A percentile compares a stretch with the other conserved stretches of the same genome.
phyloP scores from a whole-genome alignment of 148 eudicot species.

The Talinum fruticosum region DNA sequence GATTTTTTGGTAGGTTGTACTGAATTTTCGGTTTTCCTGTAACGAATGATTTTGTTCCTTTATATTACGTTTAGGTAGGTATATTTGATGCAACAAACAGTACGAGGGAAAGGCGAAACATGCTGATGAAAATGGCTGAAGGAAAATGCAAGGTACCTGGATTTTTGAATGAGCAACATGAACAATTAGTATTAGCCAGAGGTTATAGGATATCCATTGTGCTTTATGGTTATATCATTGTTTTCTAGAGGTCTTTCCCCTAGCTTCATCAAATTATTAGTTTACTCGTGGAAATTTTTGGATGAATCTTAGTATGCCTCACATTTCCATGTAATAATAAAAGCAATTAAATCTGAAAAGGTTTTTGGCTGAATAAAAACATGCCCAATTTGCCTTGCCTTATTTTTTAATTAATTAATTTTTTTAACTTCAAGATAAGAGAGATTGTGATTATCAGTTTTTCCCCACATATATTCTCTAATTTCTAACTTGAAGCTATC shows the following conservation, averaged over 20 bases:
- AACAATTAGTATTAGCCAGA: neutral
- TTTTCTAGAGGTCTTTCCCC: too few relatives aligned
- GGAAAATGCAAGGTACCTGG: constrained; percentile 91
- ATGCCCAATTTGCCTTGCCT: neutral
- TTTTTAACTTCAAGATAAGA: too few relatives aligned
- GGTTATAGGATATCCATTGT: neutral
- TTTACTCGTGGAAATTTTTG: neutral
- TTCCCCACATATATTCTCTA: too few relatives aligned
- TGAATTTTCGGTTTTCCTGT: constrained; percentile 12
- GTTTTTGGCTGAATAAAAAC: neutral
- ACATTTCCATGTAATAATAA: neutral
- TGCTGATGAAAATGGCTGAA: constrained; percentile 98
- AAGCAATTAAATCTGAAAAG: neutral
- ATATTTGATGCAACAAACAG: constrained; percentile 98
- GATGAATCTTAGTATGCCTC: neutral
- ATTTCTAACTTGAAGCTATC: too few relatives aligned
- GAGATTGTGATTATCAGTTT: too few relatives aligned
- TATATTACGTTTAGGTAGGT: constrained; percentile 61
- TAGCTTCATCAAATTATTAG: too few relatives aligned
- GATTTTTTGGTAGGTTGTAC: constrained; percentile 6
- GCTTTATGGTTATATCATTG: too few relatives aligned
- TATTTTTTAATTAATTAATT: too few relatives aligned
- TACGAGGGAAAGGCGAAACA: constrained; percentile 73
- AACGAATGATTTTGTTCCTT: neutral
- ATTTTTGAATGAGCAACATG: neutral